Conservation (phyloP, 345 rosid genomes). For the Eucalyptus albens region DNA sequence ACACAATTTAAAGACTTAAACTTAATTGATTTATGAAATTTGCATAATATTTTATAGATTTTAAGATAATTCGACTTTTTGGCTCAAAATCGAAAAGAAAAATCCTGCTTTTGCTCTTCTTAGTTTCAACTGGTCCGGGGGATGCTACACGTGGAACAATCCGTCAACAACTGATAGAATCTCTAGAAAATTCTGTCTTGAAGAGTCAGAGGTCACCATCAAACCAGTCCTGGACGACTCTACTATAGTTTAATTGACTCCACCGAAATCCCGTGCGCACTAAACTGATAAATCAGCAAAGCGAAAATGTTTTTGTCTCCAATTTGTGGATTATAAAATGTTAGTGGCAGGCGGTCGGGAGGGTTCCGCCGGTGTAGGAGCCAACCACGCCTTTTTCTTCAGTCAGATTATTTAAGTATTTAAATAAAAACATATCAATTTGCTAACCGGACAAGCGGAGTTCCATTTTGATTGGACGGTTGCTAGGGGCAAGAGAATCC, state of each 20-base stretch:
- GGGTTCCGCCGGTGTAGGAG: neutral
- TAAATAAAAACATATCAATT: too few relatives aligned
- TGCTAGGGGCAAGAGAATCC: neutral
- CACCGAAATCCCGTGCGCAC: neutral
- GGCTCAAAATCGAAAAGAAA: too few relatives aligned
- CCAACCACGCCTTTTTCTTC: neutral
- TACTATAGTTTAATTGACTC: too few relatives aligned
- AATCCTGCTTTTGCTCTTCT: too few relatives aligned
- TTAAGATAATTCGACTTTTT: too few relatives aligned
- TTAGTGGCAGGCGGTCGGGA: neutral
- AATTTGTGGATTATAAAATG: too few relatives aligned
- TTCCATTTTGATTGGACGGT: neutral
- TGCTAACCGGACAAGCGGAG: neutral
- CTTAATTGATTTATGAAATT: too few relatives aligned
- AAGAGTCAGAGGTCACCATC: neutral
- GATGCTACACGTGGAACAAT: neutral
- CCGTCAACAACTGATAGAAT: neutral
- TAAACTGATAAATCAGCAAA: too few relatives aligned
- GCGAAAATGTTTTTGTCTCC: too few relatives aligned
- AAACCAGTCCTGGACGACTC: neutral
- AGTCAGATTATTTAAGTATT: neutral
- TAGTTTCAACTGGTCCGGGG: neutral
- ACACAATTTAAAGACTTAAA: too few relatives aligned
- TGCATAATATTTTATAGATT: too few relatives aligned
- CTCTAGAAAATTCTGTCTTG: neutral